phyloP scores from a whole-genome alignment of 148 eudicot species.

The Vaccinium corymbosum region DNA sequence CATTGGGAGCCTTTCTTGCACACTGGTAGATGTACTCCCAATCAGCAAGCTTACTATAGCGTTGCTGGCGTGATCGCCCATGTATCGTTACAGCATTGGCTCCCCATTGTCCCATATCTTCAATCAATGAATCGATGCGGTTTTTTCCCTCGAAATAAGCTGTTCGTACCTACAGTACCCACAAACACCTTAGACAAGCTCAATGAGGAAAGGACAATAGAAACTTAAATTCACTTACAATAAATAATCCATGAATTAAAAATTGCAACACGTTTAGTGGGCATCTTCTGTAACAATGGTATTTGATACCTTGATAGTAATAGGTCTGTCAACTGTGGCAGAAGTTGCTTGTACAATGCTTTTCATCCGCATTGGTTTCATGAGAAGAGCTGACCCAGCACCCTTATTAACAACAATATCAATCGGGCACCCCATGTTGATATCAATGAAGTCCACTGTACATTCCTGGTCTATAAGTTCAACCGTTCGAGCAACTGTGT shows the following conservation, averaged over 20 bases:
- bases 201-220: neutral
- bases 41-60: constrained; percentile 94
- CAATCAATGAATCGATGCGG: constrained; percentile 69
- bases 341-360: constrained; percentile 71
- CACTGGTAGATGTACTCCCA: constrained; percentile 83
- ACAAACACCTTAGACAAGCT: constrained; percentile 10
- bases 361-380: constrained; percentile 90
- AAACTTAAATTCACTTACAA: neutral
- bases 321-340: constrained; percentile 64
- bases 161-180: constrained; percentile 67
- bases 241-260: neutral
- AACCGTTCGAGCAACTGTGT: constrained; percentile 82
- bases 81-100: constrained; percentile 88
- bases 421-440: constrained; percentile 99
- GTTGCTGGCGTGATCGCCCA: constrained; percentile 94
- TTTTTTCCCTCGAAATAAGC: constrained; percentile 89
- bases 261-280: neutral
- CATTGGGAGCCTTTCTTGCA: constrained; percentile 59
- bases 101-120: constrained; percentile 81
- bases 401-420: constrained; percentile 95
- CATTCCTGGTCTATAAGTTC: constrained; percentile 94
- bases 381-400: constrained; percentile 94
- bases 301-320: constrained; percentile 76
- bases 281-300: neutral
- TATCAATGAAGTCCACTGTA: constrained; percentile 87